Percentiles rank a stretch among this genome's conserved stretches.
Evolutionary conservation across 1,284 basidiomycete genomes (phyloP).

Genomic region (Butyriboletus appendiculatus): DNA sequence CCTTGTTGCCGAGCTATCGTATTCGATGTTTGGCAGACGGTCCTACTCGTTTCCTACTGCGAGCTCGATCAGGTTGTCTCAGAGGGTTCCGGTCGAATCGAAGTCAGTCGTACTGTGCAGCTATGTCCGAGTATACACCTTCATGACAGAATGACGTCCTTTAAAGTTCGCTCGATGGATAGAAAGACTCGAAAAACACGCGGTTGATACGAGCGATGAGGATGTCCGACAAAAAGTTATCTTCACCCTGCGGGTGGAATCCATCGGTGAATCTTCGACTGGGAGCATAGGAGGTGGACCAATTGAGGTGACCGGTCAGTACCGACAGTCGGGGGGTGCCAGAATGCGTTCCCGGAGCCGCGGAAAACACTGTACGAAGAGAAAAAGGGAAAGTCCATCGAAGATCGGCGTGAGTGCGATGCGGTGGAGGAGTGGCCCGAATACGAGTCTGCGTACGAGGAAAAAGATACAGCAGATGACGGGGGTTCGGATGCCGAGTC

Average conservation of each 20-base stretch:
- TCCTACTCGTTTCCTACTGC: no score
- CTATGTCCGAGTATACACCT: no score
- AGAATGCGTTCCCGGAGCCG: slow-evolving; percentile 58
- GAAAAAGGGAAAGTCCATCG: slow-evolving; percentile 65
- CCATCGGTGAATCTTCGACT: slow-evolving; percentile 48
- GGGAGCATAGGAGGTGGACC: slow-evolving; percentile 62
- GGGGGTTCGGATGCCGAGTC: slow-evolving; percentile 68
- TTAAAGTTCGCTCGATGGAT: no score
- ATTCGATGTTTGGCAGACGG: no score
- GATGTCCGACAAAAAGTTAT: slow-evolving; percentile 56
- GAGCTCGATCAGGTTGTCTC: no score
- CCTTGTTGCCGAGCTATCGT: no score
- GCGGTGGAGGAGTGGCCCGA: slow-evolving; percentile 45
- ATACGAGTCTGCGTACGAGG: slow-evolving; percentile 44
- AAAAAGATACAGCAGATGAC: slow-evolving; percentile 57
- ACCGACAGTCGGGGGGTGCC: slow-evolving; percentile 72
- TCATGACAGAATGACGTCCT: no score
- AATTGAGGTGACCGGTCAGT: slow-evolving; percentile 50
- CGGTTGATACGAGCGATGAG: no score
- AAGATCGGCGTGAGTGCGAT: slow-evolving; percentile 48
- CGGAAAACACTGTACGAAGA: slow-evolving; percentile 48
- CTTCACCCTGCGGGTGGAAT: slow-evolving; percentile 54
- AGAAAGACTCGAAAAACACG: no score
- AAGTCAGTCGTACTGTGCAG: no score
- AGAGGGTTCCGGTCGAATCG: no score